These are phyloP conservation scores for Cryptococcus sp. DNA, from an alignment of 1,284 basidiomycete genomes.

Conservation along the genomic window DNA sequence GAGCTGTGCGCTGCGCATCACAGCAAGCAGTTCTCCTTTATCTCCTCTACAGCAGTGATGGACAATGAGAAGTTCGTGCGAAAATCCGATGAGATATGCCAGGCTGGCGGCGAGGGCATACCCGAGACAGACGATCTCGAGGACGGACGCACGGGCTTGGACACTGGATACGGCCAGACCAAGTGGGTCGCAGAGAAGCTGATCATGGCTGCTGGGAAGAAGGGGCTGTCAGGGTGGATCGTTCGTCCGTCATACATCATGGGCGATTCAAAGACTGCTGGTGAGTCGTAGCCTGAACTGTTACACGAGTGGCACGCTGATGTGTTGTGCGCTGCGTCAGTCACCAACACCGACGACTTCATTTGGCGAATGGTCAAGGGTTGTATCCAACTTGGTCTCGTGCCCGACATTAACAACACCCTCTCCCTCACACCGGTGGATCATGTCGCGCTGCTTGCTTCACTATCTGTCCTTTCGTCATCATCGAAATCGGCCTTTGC, in stretches of 20 bases:
- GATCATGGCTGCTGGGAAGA: slow-evolving; percentile 81
- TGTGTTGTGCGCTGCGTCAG: too few relatives aligned
- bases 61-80: slow-evolving; percentile 89
- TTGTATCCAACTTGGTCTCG: slow-evolving; percentile 89
- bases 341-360: slow-evolving; percentile 99
- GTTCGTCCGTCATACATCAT: slow-evolving; percentile 95
- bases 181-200: slow-evolving; percentile 99
- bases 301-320: too few relatives aligned
- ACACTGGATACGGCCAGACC: slow-evolving; percentile 93
- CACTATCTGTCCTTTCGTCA: slow-evolving; percentile 67
- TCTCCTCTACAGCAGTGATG: slow-evolving; percentile 82
- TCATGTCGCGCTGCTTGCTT: slow-evolving; percentile 83
- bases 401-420: slow-evolving; percentile 97
- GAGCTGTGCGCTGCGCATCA: slow-evolving; percentile 72
- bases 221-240: slow-evolving; percentile 85
- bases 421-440: slow-evolving; percentile 99
- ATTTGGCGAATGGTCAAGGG: slow-evolving; percentile 98
- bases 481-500: slow-evolving; percentile 56
- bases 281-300: too few relatives aligned
- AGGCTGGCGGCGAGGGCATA: slow-evolving; percentile 64
- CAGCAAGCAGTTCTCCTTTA: slow-evolving; percentile 83
- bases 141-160: slow-evolving; percentile 72
- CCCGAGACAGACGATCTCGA: slow-evolving; percentile 90
- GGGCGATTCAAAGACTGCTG: slow-evolving; percentile 83
- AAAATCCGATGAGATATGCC: slow-evolving; percentile 71